Base-by-base conservation (phyloP, 148 eudicot species). In the Fagopyrum homotropicum region DNA sequence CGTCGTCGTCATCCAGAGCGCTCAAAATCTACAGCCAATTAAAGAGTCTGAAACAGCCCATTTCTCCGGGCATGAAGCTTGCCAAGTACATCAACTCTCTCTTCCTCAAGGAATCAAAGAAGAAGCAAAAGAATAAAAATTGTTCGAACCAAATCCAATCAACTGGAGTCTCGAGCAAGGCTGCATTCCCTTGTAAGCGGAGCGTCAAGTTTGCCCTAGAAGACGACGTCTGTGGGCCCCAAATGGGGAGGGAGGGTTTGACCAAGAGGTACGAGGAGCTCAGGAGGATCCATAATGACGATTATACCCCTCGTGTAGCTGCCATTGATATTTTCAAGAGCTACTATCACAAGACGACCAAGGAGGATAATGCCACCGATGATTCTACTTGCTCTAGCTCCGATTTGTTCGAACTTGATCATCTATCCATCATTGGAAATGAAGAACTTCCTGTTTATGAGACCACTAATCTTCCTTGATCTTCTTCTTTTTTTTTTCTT, bases 401-500 rank as follows among this genome's bases (percentile, higher is more conserved):
- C 5, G 98, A 93, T 83, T 75, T 93, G 50, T 93, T 93, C 70
- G 98, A 93, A 80, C 78, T 93, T 11, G 97, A 93, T 76, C 89
- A 93, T 78, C 83, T 91, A 40, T 78, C 88, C 14, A 69, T 86
- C 9, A 81, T 82, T 48, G 90, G 83, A 44, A 75, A 81, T 44
- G 88, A 83, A n/a, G 97, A 93, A 69, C 90, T 93, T 45, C 97
- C 98, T 9, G 91, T 93, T 6, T 93, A 91, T 69, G 92, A 93
- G 77, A 86, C 91, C 47, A 91, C 82, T 63, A 2, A 9, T 40
- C 49, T 44, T 45, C 4, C n/a, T 70, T 70, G 9, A 3, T 5
- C 35, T 66, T n/a, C 14, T 29, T 26, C 9, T 61, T 8, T 43
- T 30, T 9, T 16, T 63, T 15, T 29, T 63, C 29, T 8, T 43